phyloP scores from a whole-genome alignment of 805 yeast genomes.

The Blastobotrys chiropterorum region DNA sequence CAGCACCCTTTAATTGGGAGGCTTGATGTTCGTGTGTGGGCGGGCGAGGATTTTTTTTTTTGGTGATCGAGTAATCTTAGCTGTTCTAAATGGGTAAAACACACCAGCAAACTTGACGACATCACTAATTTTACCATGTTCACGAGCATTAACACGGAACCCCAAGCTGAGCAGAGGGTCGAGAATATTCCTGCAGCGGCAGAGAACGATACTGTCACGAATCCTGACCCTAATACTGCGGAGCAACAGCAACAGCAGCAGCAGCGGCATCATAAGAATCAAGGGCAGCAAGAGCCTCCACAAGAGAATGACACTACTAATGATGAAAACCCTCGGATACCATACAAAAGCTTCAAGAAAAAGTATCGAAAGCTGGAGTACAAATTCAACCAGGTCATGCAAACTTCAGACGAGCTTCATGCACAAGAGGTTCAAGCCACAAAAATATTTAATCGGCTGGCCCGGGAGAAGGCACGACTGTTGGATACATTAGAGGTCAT shows the following conservation, averaged over 20 bases:
- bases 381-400: constrained; percentile 15
- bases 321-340: constrained; percentile 3
- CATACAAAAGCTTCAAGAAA: constrained; percentile 14
- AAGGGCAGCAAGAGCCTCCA: too few relatives aligned
- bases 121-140: background rate
- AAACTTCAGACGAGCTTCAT: constrained; percentile 14
- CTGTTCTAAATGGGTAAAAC: background rate
- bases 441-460: constrained; percentile 15
- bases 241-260: too few relatives aligned
- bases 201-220: too few relatives aligned
- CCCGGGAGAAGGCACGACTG: constrained; percentile 15
- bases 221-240: too few relatives aligned
- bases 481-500: constrained; percentile 11
- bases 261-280: too few relatives aligned
- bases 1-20: background rate
- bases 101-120: background rate
- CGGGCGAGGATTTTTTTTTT: background rate
- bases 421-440: constrained; percentile 8
- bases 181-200: background rate
- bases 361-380: constrained; percentile 15
- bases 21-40: background rate
- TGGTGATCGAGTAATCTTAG: background rate
- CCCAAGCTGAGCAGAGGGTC: background rate
- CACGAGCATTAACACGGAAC: background rate
- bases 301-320: background rate